Evolutionary conservation across 176 grass and related monocot genomes (phyloP), one percentile per base, ranked within the genome.

Genomic region (Eragrostis nindensis): DNA sequence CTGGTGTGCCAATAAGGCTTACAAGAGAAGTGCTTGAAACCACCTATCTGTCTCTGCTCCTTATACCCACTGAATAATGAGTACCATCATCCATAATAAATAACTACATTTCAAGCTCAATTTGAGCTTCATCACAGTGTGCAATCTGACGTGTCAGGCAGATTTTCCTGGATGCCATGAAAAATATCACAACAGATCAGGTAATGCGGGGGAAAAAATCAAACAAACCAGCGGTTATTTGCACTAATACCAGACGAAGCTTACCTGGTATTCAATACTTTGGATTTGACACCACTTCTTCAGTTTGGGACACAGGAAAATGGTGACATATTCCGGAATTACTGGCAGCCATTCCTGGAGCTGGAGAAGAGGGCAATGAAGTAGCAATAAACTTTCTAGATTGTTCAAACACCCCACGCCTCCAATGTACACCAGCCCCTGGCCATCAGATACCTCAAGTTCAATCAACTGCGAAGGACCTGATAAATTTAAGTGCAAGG

Each of bases 301-400:
- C 50, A 89, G 41, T 53, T 53, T 89, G 5, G 86, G 81, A 56
- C 74, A 89, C 13, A 77, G 76, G 56, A 71, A 79, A 69, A 89
- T 61, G 21, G 60, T 14, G 13, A 74, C 43, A 17, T 16, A 38
- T 27, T 89, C 75, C 1, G 87, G 81, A 71, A 75, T 24, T 13
- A 0, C 47, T 26, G 11, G 47, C 39, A 80, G 47, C 26, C n/a
- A 17, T 40, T 75, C 81, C 25, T 0, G 12, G 2, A 89, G 81
- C 22, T 74, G 10, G 2, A 89, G 68, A 26, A 61, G 81, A 54
- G 39, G 75, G 6, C 81, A 89, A 21, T 85, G 32, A 1, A 75
- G 6, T 38, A 68, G 50, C 92, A 90, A 0, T 92, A 90, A 36
- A 36, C 32, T 36, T 36, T 36, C 32, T 36, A 89, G 45, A n/a